Base-by-base conservation (phyloP, 306 rosid genomes). In the Hippophae gyantsensis region DNA sequence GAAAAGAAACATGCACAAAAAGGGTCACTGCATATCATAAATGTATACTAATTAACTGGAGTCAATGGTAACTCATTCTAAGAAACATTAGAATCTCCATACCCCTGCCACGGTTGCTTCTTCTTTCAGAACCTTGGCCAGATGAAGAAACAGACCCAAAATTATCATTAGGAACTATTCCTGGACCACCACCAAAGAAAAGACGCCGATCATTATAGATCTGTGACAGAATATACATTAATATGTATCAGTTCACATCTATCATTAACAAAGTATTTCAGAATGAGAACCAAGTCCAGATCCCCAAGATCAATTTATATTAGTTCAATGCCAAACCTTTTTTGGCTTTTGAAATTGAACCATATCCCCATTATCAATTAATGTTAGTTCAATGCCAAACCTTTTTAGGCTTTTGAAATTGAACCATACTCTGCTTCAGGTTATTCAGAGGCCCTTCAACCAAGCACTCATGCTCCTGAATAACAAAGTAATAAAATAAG, bases 311-410 rank as follows among this genome's bases (percentile, higher is more conserved):
- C 63, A 58, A n/a, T 10, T 12, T 6, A 6, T 25, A 13, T 32
- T 10, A 0, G 7, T 42, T 14, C 40, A 18, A 14, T 10, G 27
- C 42, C 64, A 58, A 61, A 93, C 99, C 99, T 93, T 93, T 72
- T 93, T 93, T 46, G 99, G 99, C 76, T 93, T 93, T 75, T 87
- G 99, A 75, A 93, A 93, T 63, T 93, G 99, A 71, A 93, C 96
- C 99, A 93, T 86, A 73, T 5, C 3, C 3, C 6, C 8, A 51
- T 6, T 5, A 40, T 43, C 63, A 58, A n/a, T 10, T 12, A 3
- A 6, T 25, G 12, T 32, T 10, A 0, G 7, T 42, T 14, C 40
- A 18, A 14, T 10, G 27, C 42, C 64, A 58, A 61, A 93, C 99
- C 99, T 93, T 93, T 72, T 93, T 93, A 43, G 99, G 99, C 76